A percentile compares a stretch with the other conserved stretches of the same genome.
phyloP scores from a whole-genome alignment of 2,329 filamentous ascomycete genomes.

The Fusarium sambucinum region DNA sequence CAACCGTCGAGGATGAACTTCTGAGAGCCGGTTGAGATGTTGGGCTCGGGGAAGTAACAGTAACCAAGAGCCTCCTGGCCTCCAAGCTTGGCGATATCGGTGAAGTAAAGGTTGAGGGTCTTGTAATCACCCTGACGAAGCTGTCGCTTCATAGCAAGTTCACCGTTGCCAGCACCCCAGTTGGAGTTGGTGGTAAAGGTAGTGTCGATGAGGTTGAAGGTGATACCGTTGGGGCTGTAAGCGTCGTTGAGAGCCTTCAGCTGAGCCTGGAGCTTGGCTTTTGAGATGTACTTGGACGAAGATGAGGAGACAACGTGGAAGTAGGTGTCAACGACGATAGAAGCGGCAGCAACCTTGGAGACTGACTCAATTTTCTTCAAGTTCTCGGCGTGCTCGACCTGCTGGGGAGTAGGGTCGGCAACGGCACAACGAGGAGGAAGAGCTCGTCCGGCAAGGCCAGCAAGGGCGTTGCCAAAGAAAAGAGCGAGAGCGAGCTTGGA shows the following conservation, averaged over 20 bases:
- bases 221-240: constrained; percentile 58
- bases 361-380: constrained; percentile 26
- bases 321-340: constrained; percentile 41
- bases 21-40: constrained; percentile 17
- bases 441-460: constrained; percentile 3
- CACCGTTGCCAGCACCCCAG: constrained; percentile 59
- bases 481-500: constrained; percentile 26
- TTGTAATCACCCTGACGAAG: constrained; percentile 61
- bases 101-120: constrained; percentile 55
- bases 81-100: constrained; percentile 30
- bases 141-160: constrained; percentile 59
- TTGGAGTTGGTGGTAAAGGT: constrained; percentile 61
- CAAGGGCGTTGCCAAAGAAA: constrained; percentile 26
- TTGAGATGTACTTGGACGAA: constrained; percentile 39
- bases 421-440: constrained; percentile 29
- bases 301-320: constrained; percentile 45
- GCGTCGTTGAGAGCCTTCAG: constrained; percentile 60
- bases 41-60: constrained; percentile 58
- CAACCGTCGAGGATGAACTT: constrained; percentile 57
- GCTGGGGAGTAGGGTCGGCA: constrained; percentile 27
- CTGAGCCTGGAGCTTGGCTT: constrained; percentile 50
- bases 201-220: constrained; percentile 59
- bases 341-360: constrained; percentile 6
- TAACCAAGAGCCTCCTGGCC: constrained; percentile 52
- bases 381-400: constrained; percentile 11